A percentile compares a stretch with the other conserved stretches of the same genome.
These are phyloP conservation scores for Lentinula detonsa DNA, from an alignment of 768 basidiomycete species.

Conservation along the genomic window DNA sequence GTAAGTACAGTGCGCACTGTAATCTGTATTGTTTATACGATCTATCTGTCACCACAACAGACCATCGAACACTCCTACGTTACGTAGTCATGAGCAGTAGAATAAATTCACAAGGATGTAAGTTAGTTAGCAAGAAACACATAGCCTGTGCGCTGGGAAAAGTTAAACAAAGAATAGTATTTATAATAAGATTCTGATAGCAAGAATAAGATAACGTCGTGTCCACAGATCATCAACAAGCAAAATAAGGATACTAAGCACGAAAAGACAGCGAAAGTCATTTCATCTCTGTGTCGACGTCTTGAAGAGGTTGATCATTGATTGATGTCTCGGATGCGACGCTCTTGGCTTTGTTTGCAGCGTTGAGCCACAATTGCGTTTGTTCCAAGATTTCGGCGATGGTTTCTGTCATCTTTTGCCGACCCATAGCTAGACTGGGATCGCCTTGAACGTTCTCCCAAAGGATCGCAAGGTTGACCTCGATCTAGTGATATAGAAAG, in stretches of 20 bases:
- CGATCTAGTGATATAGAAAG: constrained; percentile 25
- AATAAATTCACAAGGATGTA: too few relatives aligned
- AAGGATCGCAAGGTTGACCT: constrained; percentile 51
- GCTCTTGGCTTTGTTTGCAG: constrained; percentile 24
- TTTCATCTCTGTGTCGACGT: background rate
- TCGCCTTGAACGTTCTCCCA: constrained; percentile 51
- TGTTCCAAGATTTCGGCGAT: constrained; percentile 35
- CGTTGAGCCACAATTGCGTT: constrained; percentile 36
- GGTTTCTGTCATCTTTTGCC: constrained; percentile 31
- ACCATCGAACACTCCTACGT: too few relatives aligned
- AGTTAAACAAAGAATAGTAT: too few relatives aligned
- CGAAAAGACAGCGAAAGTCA: background rate
- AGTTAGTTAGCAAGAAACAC: too few relatives aligned
- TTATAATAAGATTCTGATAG: background rate
- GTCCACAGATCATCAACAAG: background rate
- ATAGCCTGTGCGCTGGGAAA: too few relatives aligned
- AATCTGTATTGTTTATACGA: too few relatives aligned
- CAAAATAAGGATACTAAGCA: background rate
- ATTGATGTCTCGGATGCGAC: background rate
- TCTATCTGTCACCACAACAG: too few relatives aligned
- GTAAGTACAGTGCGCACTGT: background rate
- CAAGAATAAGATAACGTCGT: background rate
- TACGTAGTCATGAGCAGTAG: too few relatives aligned
- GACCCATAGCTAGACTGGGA: constrained; percentile 34
- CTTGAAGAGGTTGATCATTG: background rate